Base-by-base conservation (phyloP, 1,139 yeast species). In the Pichia kudriavzevii region DNA sequence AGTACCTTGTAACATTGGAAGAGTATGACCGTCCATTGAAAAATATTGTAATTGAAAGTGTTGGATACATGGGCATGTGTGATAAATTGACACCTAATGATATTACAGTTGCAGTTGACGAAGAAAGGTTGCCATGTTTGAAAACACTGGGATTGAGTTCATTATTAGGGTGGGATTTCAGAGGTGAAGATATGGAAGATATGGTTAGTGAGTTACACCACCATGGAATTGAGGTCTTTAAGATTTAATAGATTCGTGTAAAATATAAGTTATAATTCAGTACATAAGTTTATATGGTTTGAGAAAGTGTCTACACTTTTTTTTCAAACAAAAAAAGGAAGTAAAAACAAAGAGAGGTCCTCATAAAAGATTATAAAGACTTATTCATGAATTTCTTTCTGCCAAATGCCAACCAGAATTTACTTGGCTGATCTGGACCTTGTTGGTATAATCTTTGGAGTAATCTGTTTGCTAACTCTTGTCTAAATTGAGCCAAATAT, bases 321-420 rank as follows among this genome's bases (percentile, higher is more conserved):
- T n/a, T n/a, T n/a, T n/a, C n/a, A n/a, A n/a, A n/a, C n/a, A n/a
- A n/a, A n/a, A n/a, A n/a, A n/a, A n/a, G n/a, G n/a, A n/a, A n/a
- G n/a, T n/a, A n/a, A n/a, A n/a, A n/a, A n/a, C n/a, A n/a, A n/a
- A n/a, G n/a, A n/a, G n/a, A n/a, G n/a, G n/a, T n/a, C n/a, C n/a
- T 31, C 11, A 22, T 4, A 16, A 22, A 13, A 4, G 7, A 16
- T 41, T 45, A 72, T 48, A 72, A 63, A 49, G 75, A 67, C 63
- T 85, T 83, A 63, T 91, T 91, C 98, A 91, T 91, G 58, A 91
- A 91, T 56, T 85, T 76, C 63, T 94, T 79, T 63, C 93, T 79
- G 30, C 95, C 84, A 59, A 93, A 91, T 2, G 97, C 95, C 50
- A 93, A 66, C 99, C 99, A 91, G 63, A 72, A 79, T 65, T 91